phyloP scores from a whole-genome alignment of 176 grass and related monocot species.

The Pontederia crassipes region DNA sequence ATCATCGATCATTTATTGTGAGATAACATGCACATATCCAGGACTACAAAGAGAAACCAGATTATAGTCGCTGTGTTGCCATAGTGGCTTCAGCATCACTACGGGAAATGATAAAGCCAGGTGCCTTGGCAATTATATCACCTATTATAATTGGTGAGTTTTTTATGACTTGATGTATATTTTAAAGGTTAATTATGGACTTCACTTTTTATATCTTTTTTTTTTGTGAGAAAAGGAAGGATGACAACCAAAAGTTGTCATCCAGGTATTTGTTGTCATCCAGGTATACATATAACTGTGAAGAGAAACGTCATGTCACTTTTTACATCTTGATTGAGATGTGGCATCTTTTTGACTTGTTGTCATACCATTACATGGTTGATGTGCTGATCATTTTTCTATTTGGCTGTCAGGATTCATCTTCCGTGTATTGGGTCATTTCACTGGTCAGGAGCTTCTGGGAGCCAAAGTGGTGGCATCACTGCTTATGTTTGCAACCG shows the following conservation, averaged over 20 bases:
- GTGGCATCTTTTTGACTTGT: slow-evolving; percentile 2
- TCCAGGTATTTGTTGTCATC: too few relatives aligned
- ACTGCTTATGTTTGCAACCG: slow-evolving; percentile 97
- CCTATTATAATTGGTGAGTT: slow-evolving; percentile 74
- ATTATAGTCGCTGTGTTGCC: slow-evolving; percentile 96
- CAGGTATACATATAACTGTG: too few relatives aligned
- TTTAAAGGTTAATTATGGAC: too few relatives aligned
- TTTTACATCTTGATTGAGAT: slow-evolving; percentile 13
- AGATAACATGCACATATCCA: slow-evolving; percentile 27
- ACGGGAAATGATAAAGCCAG: slow-evolving; percentile 94
- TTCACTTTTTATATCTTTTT: slow-evolving; percentile 3
- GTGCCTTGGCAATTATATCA: slow-evolving; percentile 90
- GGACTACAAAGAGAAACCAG: slow-evolving; percentile 95
- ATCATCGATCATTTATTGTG: slow-evolving; percentile 1
- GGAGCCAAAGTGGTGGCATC: slow-evolving; percentile 96
- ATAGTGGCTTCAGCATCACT: slow-evolving; percentile 96
- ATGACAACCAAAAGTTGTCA: too few relatives aligned
- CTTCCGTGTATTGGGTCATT: slow-evolving; percentile 77
- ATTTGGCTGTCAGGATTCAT: slow-evolving; percentile 50
- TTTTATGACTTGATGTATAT: neutral
- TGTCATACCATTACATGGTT: neutral
- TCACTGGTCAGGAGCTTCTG: slow-evolving; percentile 61
- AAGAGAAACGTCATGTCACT: too few relatives aligned
- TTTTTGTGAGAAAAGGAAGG: too few relatives aligned
- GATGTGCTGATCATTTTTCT: neutral